Conservation (phyloP, 768 basidiomycete genomes). For the Termitomyces heimii region DNA sequence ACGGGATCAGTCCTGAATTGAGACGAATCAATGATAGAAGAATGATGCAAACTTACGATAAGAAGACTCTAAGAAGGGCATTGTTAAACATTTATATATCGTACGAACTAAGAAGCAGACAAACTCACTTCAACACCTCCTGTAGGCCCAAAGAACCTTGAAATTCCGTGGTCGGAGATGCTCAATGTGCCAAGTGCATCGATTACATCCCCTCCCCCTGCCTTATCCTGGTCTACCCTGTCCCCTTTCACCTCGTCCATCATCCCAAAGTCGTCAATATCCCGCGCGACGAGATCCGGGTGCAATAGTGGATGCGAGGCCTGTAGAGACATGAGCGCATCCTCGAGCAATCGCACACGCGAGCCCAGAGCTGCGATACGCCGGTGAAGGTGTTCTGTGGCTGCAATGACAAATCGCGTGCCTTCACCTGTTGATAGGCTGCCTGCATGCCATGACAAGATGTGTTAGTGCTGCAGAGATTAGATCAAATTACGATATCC, state of each 20-base stretch:
- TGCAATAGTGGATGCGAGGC: conserved; percentile 54
- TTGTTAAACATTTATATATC: too few relatives aligned
- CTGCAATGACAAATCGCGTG: conserved; percentile 62
- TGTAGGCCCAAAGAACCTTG: conserved; percentile 62
- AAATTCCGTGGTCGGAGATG: conserved; percentile 53
- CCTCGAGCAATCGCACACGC: conserved; percentile 48
- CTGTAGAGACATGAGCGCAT: conserved; percentile 49
- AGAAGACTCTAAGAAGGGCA: conserved; percentile 14
- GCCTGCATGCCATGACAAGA: conserved; percentile 27
- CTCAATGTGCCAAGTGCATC: conserved; percentile 58
- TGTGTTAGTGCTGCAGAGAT: not conserved
- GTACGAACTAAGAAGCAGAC: not conserved
- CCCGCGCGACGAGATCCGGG: conserved; percentile 39
- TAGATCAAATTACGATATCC: conserved; percentile 12
- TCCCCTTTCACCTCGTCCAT: conserved; percentile 6
- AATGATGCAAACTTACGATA: conserved; percentile 10
- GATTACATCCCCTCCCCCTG: conserved; percentile 34
- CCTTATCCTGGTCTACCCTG: not conserved
- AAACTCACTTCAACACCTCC: conserved; percentile 59
- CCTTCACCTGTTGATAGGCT: conserved; percentile 78
- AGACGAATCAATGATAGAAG: not conserved
- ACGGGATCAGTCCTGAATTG: not conserved
- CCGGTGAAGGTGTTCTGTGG: conserved; percentile 60
- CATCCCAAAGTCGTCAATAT: conserved; percentile 19
- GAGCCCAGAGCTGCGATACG: conserved; percentile 46